Percentiles rank a stretch among this genome's conserved stretches.
These are phyloP conservation scores for Ophiostoma piceae DNA, from an alignment of 2,329 filamentous ascomycete genomes.

Conservation along the genomic window DNA sequence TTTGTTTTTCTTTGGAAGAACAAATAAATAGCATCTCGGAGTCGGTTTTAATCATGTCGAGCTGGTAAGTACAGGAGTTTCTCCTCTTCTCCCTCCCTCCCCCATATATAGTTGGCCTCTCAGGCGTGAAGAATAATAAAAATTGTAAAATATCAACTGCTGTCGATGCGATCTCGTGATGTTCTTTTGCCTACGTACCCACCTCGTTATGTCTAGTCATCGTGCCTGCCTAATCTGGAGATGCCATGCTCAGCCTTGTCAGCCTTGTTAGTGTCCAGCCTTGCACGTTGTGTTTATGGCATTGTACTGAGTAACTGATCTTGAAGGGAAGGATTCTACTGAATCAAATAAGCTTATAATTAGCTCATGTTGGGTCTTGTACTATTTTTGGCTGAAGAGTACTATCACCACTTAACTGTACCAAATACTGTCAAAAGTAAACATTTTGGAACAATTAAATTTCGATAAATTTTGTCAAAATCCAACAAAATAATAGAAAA, in stretches of 20 bases:
- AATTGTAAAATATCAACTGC: neutral
- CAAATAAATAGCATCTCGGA: neutral
- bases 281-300: neutral
- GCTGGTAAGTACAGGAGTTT: conserved; percentile 23
- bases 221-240: neutral
- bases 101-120: neutral
- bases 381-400: too few relatives aligned
- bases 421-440: too few relatives aligned
- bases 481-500: too few relatives aligned
- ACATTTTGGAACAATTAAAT: too few relatives aligned
- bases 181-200: too few relatives aligned
- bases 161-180: neutral
- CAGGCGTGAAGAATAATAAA: neutral
- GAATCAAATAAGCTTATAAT: neutral
- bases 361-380: neutral
- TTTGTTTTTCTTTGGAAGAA: neutral
- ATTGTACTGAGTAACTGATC: neutral
- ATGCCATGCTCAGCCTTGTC: conserved; percentile 5
- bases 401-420: too few relatives aligned
- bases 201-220: neutral
- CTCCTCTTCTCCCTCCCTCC: neutral
- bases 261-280: neutral
- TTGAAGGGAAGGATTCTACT: neutral
- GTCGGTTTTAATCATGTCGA: conserved; percentile 16
- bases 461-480: too few relatives aligned